Base-by-base conservation (phyloP, 352 stramenopile genomes). In the Phytopythium kandeliae region DNA sequence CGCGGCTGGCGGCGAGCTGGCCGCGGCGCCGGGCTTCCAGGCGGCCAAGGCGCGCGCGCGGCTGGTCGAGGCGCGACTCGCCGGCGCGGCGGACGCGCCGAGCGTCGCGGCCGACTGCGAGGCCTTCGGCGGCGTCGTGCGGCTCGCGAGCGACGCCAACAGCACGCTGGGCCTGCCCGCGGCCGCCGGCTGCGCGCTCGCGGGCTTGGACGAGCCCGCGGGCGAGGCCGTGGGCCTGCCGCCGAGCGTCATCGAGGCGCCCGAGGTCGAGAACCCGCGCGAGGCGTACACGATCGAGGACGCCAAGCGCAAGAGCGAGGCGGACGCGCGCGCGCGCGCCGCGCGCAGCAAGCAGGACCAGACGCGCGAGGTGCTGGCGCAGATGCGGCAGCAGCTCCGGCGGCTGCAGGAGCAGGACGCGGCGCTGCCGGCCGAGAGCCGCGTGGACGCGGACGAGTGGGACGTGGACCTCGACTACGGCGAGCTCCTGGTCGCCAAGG, bases 261-360 rank as follows among this genome's bases (percentile, higher is more conserved):
- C 71, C 1, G 89, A 97, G 38, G 60, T 97, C n/a, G 46, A 57
- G 12, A 86, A 91, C 54, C 65, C 77, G 3, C 57, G 62, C 17
- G 71, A 81, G 26, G 82, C 82, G 11, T 98, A 97, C 66, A 96
- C 84, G 37, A 96, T 98, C 51, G 82, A 98, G 63, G 87, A 97
- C 19, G 86, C 83, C 37, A 95, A 96, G 51, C 67, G 93, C 9
- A 92, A 96, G 57, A 93, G 80, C 37, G 90, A 97, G 49, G 84
- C 86, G 5, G 87, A 97, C 50, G 79, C 79, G 5, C 67, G 69
- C 12, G 71, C 64, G 1, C 79, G 63, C 13, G 57, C 69, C 2
- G 76, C 70, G 2, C 57, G 74, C 25, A 91, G 80, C 37, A 96
- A 97, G 49, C 81, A 92, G 44, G 87, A 96, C 52, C 92, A 92